phyloP scores from a whole-genome alignment of 108 stramenopile species.

The Conticribra weissflogii region DNA sequence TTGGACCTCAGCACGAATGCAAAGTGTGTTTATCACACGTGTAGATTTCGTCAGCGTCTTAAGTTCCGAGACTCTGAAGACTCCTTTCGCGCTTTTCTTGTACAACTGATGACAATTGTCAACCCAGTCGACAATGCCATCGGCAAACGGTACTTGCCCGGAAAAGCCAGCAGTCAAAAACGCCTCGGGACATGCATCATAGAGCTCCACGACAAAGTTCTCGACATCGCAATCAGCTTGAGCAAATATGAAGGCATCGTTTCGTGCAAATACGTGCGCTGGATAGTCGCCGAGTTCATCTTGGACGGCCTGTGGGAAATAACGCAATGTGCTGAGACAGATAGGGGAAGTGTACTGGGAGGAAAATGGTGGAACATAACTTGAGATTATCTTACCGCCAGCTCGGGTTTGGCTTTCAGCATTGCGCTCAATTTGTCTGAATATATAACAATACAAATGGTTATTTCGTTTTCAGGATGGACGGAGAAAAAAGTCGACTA shows the following conservation, averaged over 20 bases:
- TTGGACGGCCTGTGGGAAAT: no score
- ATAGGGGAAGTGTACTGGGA: no score
- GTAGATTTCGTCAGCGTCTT: constrained; percentile 13
- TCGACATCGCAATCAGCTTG: constrained; percentile 10
- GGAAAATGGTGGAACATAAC: no score
- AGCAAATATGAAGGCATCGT: constrained; percentile 23
- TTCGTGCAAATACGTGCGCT: constrained; percentile 25
- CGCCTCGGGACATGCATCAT: constrained; percentile 17
- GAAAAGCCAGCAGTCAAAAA: constrained; percentile 17
- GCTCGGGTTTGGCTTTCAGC: constrained; percentile 8
- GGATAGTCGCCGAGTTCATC: constrained; percentile 26
- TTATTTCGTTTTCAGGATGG: no score
- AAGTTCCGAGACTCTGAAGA: constrained; percentile 24
- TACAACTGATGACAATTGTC: constrained; percentile 31
- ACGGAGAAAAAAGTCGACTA: no score
- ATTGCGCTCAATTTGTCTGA: constrained; percentile 18
- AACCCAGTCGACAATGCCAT: constrained; percentile 20
- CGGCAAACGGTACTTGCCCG: constrained; percentile 27
- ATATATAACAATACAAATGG: no score
- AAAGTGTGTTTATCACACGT: constrained; percentile 14
- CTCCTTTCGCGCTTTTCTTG: neutral
- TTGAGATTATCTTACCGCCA: no score
- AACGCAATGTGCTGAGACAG: no score
- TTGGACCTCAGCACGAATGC: constrained; percentile 27
- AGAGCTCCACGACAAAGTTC: constrained; percentile 21